Evolutionary conservation across 176 grass and related monocot species (phyloP), one percentile per base, ranked within the genome.

Genomic region (Oropetium thomaeum): DNA sequence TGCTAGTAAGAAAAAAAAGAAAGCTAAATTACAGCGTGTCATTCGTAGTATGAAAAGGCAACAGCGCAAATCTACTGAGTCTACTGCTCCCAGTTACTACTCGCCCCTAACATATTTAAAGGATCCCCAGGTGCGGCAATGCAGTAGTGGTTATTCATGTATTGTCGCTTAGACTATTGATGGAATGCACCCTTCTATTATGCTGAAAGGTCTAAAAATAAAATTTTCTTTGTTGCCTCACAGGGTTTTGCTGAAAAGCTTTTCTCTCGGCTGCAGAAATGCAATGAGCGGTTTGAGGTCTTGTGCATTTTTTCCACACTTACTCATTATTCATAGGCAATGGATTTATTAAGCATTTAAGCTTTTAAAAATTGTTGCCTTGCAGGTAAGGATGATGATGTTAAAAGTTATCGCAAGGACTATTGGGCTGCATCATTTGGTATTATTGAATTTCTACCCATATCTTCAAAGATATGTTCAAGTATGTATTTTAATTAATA

Each of bases 1-100:
- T 81, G 84, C 95, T 38, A 98, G 91, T 81, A 98, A 94, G 86
- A 98, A 98, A 90, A 98, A 94, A 80, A 98, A 98, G 91, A 91
- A 94, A 64, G 91, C 95, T 65, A 98, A 98, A 87, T 86, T 98
- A 57, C 82, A 98, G 67, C 86, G 91, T 33, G 89, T 86, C 15
- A 44, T 98, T 34, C 90, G 95, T 66, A 98, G 89, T 80, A 92
- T 98, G 86, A 98, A 98, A 89, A 98, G 79, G 68, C 95, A 92
- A 42, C 91, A 98, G 70, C 67, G 82, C 16, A 90, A 94, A 83
- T 78, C 94, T 75, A 73, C 69, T 32, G 86, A 87, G 15, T 78
- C 85, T 17, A 79, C 69, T 35, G 78, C 80, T 47, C 89, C 95
- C 66, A 90, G 68, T 81, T 98, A 88, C 59, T 98, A 98, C 84